Conservation (phyloP, 2,329 filamentous ascomycete species). For the Lecanicillium sp. region DNA sequence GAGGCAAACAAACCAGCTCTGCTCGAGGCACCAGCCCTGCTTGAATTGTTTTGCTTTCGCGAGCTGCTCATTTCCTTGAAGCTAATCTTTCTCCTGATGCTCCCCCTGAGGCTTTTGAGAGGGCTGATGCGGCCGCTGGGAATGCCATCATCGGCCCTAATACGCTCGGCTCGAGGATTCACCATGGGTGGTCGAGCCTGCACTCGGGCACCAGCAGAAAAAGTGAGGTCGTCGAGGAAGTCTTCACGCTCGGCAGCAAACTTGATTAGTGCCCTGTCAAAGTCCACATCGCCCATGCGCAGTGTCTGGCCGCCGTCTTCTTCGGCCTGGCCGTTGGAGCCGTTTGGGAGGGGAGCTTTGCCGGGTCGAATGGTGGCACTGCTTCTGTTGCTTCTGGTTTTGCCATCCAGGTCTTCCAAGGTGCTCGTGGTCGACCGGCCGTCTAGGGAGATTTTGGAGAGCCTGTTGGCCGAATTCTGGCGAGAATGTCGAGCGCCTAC, state of each 20-base stretch:
- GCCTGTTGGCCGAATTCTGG: slow-evolving; percentile 49
- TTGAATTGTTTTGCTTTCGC: slow-evolving; percentile 73
- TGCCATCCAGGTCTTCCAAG: slow-evolving; percentile 50
- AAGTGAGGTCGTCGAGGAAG: slow-evolving; percentile 85
- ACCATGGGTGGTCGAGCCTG: slow-evolving; percentile 63
- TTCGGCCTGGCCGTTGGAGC: slow-evolving; percentile 16
- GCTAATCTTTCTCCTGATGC: slow-evolving; percentile 85
- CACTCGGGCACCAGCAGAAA: slow-evolving; percentile 74
- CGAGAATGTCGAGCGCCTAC: slow-evolving; percentile 47
- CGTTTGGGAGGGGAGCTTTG: slow-evolving; percentile 20
- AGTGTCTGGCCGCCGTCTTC: slow-evolving; percentile 19
- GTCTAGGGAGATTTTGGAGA: slow-evolving; percentile 46
- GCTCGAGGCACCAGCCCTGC: slow-evolving; percentile 55
- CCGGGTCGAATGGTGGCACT: slow-evolving; percentile 53
- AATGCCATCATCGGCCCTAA: slow-evolving; percentile 63
- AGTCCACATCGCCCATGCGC: slow-evolving; percentile 66
- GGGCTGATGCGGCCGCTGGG: slow-evolving; percentile 45
- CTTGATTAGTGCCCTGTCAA: slow-evolving; percentile 85
- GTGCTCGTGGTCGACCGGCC: slow-evolving; percentile 41
- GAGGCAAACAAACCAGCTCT: slow-evolving; percentile 30
- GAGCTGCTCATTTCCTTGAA: slow-evolving; percentile 92
- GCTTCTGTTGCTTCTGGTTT: slow-evolving; percentile 55
- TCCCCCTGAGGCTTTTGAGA: slow-evolving; percentile 61
- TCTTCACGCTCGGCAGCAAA: slow-evolving; percentile 93
- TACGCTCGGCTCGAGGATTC: slow-evolving; percentile 72